Evolutionary conservation across 192 early-diverging fungal species (phyloP).

Genomic region (Gamsiella multidivaricata): DNA sequence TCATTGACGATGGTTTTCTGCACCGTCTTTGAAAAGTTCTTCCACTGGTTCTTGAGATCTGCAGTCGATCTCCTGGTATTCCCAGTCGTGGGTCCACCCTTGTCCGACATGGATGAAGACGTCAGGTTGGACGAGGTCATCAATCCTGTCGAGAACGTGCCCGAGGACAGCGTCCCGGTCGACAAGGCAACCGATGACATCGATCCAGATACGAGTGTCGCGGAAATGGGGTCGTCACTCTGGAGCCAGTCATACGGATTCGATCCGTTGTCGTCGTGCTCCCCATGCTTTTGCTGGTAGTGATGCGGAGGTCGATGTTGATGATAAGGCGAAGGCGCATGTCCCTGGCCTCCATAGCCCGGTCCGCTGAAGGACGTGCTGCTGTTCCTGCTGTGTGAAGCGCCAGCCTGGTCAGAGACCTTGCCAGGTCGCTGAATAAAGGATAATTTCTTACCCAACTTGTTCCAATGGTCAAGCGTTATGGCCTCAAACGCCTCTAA

Average conservation of each 20-base stretch:
- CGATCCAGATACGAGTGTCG: neutral
- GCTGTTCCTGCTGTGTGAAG: neutral
- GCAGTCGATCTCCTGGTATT: neutral
- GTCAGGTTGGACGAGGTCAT: neutral
- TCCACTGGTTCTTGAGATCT: slow-evolving; percentile 41
- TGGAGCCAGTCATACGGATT: slow-evolving; percentile 14
- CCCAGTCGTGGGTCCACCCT: neutral
- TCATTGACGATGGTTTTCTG: slow-evolving; percentile 43
- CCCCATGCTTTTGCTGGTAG: neutral
- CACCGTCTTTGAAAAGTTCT: slow-evolving; percentile 39
- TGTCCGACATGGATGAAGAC: neutral
- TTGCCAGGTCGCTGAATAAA: slow-evolving; percentile 36
- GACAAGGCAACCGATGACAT: neutral
- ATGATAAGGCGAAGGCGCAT: no score
- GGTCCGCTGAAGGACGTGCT: no score
- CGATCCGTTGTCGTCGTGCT: neutral
- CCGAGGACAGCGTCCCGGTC: slow-evolving; percentile 1
- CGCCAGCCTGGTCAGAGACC: neutral
- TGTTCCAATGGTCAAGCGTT: slow-evolving; percentile 19
- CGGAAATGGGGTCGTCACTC: neutral
- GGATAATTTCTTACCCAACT: slow-evolving; percentile 42
- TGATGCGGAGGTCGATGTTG: neutral
- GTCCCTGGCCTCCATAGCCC: no score
- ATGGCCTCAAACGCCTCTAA: slow-evolving; percentile 23
- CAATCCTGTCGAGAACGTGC: slow-evolving; percentile 2